phyloP scores from a whole-genome alignment of 768 basidiomycete genomes.

The Pleurotus tuber-regium region DNA sequence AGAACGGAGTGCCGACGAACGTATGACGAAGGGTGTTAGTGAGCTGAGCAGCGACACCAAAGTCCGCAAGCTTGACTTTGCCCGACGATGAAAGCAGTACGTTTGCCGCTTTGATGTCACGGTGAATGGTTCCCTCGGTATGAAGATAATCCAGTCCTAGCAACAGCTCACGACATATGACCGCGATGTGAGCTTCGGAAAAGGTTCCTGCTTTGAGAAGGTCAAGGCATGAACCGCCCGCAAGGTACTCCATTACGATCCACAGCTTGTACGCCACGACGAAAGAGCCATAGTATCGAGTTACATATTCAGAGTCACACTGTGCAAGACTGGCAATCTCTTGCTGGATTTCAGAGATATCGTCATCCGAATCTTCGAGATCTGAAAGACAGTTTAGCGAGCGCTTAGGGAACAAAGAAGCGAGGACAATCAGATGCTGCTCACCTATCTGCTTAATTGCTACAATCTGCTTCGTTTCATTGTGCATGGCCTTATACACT shows the following conservation, averaged over 20 bases:
- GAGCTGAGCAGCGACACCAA: slow-evolving; percentile 97
- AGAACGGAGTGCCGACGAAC: slow-evolving; percentile 95
- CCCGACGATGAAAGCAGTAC: slow-evolving; percentile 87
- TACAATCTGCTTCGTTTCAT: slow-evolving; percentile 90
- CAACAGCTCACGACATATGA: slow-evolving; percentile 90
- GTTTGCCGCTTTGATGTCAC: slow-evolving; percentile 99
- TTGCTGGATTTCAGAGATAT: slow-evolving; percentile 97
- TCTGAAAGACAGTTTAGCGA: slow-evolving; percentile 44
- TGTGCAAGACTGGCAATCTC: slow-evolving; percentile 96
- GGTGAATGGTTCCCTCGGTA: slow-evolving; percentile 92
- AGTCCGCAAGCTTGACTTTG: slow-evolving; percentile 96
- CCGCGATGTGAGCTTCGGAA: slow-evolving; percentile 91
- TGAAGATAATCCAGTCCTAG: slow-evolving; percentile 96
- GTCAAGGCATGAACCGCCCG: slow-evolving; percentile 97
- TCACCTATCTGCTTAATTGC: slow-evolving; percentile 97
- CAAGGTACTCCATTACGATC: slow-evolving; percentile 99
- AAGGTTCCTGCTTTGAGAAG: slow-evolving; percentile 90
- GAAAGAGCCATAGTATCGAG: slow-evolving; percentile 95
- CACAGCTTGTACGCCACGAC: slow-evolving; percentile 96
- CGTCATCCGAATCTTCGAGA: slow-evolving; percentile 97
- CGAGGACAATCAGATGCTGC: slow-evolving; percentile 23
- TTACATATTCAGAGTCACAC: slow-evolving; percentile 96
- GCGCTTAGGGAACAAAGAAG: slow-evolving; percentile 8
- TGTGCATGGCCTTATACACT: slow-evolving; percentile 97
- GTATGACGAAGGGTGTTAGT: slow-evolving; percentile 94